Conservation (phyloP, 441 rosid genomes). For the Melastoma candidum region DNA sequence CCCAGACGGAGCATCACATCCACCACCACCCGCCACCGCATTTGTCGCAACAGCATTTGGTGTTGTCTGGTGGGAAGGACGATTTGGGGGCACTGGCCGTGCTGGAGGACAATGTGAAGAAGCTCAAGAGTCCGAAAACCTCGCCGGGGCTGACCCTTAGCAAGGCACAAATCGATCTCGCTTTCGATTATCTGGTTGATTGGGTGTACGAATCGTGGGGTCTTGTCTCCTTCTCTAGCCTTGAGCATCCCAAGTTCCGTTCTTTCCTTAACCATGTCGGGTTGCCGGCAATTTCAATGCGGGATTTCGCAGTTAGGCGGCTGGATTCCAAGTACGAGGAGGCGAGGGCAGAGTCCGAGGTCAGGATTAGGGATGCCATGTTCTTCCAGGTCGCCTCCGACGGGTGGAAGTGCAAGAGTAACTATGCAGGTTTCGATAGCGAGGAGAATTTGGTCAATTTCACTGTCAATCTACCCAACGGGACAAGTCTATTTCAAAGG, state of each 20-base stretch:
- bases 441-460: slow-evolving; percentile 66
- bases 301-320: slow-evolving; percentile 56
- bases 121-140: slow-evolving; percentile 76
- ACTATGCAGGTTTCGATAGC: slow-evolving; percentile 17
- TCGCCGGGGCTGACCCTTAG: slow-evolving; percentile 67
- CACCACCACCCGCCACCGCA: slow-evolving; percentile 12
- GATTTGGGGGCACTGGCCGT: slow-evolving; percentile 82
- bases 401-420: slow-evolving; percentile 61
- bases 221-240: slow-evolving; percentile 72
- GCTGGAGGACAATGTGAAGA: slow-evolving; percentile 97
- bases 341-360: slow-evolving; percentile 65
- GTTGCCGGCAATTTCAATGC: slow-evolving; percentile 63
- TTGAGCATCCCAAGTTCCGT: slow-evolving; percentile 95
- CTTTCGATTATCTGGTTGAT: slow-evolving; percentile 70
- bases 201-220: slow-evolving; percentile 94
- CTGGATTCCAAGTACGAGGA: slow-evolving; percentile 72
- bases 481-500: slow-evolving; percentile 71
- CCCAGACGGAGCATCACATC: slow-evolving; percentile 2
- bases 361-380: slow-evolving; percentile 81
- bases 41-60: slow-evolving; percentile 48
- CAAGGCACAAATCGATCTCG: slow-evolving; percentile 71
- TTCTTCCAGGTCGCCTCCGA: slow-evolving; percentile 83
- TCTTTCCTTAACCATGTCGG: slow-evolving; percentile 83
- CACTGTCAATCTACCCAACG: slow-evolving; percentile 84
- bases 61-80: slow-evolving; percentile 92